These are phyloP conservation scores for Globisporangium abappressorium DNA, from an alignment of 352 stramenopile genomes.

Conservation along the genomic window DNA sequence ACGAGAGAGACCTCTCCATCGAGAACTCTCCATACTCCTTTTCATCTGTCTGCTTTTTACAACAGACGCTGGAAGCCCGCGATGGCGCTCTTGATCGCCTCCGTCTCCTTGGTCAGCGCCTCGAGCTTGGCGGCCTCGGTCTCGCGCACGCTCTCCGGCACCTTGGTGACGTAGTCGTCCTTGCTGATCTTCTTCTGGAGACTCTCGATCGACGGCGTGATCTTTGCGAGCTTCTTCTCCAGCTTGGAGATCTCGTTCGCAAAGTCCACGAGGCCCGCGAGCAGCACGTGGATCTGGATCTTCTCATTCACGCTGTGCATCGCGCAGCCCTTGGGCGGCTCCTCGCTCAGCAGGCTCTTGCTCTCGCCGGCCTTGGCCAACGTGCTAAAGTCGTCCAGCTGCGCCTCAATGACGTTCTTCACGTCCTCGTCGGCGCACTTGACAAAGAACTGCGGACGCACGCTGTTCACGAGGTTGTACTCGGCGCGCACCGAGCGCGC, in stretches of 20 bases:
- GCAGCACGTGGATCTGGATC: slow-evolving; percentile 87
- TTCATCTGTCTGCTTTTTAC: slow-evolving; percentile 23
- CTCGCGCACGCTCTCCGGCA: slow-evolving; percentile 76
- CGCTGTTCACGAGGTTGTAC: slow-evolving; percentile 80
- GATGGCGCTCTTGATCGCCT: slow-evolving; percentile 76
- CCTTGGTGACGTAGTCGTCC: slow-evolving; percentile 79
- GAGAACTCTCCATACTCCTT: not conserved
- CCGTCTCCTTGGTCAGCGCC: slow-evolving; percentile 77
- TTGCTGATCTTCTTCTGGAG: slow-evolving; percentile 79
- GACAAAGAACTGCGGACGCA: slow-evolving; percentile 84
- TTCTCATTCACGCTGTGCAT: slow-evolving; percentile 95
- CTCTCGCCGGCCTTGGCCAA: slow-evolving; percentile 91
- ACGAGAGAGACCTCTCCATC: not conserved
- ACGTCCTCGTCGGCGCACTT: slow-evolving; percentile 82
- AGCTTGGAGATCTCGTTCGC: slow-evolving; percentile 89
- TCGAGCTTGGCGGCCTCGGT: slow-evolving; percentile 76
- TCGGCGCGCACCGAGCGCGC: slow-evolving; percentile 92
- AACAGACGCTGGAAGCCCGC: slow-evolving; percentile 75
- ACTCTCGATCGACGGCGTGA: slow-evolving; percentile 65
- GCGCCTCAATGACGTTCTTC: slow-evolving; percentile 67
- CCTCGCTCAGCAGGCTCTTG: slow-evolving; percentile 85
- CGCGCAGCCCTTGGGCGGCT: slow-evolving; percentile 83
- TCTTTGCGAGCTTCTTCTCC: slow-evolving; percentile 87
- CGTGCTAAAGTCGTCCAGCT: slow-evolving; percentile 95
- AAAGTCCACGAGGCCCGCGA: slow-evolving; percentile 83